Evolutionary conservation across 2,329 filamentous ascomycete genomes (phyloP).

Genomic region (Thielaviopsis musarum): DNA sequence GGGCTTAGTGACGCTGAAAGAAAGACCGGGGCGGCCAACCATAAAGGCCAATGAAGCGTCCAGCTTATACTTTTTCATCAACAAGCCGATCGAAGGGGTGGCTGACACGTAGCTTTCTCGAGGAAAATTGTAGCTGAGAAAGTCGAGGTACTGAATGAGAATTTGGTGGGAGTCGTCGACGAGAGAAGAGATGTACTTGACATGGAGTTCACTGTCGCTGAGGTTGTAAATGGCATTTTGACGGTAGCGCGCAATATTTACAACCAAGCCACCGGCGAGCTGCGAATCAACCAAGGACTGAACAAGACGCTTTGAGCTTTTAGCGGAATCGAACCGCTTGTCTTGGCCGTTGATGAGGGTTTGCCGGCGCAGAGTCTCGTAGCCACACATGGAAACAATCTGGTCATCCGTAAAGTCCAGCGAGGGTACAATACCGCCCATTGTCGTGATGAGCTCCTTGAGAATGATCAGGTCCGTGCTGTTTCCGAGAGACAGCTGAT

Average conservation of each 20-base stretch:
- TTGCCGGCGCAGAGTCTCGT: conserved; percentile 60
- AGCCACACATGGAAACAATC: conserved; percentile 75
- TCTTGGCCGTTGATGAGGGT: conserved; percentile 70
- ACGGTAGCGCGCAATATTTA: conserved; percentile 79
- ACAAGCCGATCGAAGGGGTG: conserved; percentile 55
- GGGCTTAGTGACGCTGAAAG: conserved; percentile 35
- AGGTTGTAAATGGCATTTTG: conserved; percentile 69
- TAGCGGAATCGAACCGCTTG: conserved; percentile 57
- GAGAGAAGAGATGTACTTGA: conserved; percentile 78
- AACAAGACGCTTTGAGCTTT: conserved; percentile 64
- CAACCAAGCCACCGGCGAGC: conserved; percentile 66
- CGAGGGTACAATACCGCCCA: conserved; percentile 84
- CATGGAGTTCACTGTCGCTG: conserved; percentile 55
- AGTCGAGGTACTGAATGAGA: conserved; percentile 74
- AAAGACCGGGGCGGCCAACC: conserved; percentile 59
- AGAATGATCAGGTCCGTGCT: conserved; percentile 83
- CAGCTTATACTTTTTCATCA: conserved; percentile 66
- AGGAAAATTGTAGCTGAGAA: conserved; percentile 65
- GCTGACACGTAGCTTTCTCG: conserved; percentile 60
- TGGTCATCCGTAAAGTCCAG: conserved; percentile 79
- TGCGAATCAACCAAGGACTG: conserved; percentile 61
- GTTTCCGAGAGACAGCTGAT: conserved; percentile 67
- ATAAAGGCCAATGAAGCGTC: conserved; percentile 71
- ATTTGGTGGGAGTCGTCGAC: conserved; percentile 81
- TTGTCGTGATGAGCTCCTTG: conserved; percentile 75